phyloP scores from a whole-genome alignment of 208 protist genomes.

The Leishmania gerbilli region DNA sequence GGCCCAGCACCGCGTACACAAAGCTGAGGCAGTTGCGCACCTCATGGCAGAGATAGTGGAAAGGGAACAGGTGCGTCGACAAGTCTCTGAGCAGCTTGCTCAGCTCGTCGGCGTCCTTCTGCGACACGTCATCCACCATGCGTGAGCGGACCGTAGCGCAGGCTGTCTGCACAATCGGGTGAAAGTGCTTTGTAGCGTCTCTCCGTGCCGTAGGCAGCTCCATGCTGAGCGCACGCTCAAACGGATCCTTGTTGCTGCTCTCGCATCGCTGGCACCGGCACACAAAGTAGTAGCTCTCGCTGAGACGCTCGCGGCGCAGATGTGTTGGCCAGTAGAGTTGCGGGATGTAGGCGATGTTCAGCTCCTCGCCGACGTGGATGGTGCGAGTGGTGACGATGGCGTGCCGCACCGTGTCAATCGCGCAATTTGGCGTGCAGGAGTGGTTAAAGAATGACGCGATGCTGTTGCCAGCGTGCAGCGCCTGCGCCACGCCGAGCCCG shows the following conservation, averaged over 20 bases:
- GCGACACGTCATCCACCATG: constrained; percentile 36
- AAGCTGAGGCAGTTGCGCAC: constrained; percentile 84
- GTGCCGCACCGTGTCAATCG: constrained; percentile 43
- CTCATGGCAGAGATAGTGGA: constrained; percentile 86
- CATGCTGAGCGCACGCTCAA: constrained; percentile 54
- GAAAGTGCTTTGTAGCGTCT: constrained; percentile 49
- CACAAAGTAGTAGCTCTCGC: constrained; percentile 72
- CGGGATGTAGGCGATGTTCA: constrained; percentile 86
- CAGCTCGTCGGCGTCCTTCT: constrained; percentile 41
- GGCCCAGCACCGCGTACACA: constrained; percentile 73
- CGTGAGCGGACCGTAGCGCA: constrained; percentile 51
- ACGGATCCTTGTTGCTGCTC: constrained; percentile 38
- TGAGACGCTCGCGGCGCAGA: constrained; percentile 64
- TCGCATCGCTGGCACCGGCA: constrained; percentile 75
- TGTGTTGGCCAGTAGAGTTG: constrained; percentile 84
- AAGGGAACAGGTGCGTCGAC: constrained; percentile 57
- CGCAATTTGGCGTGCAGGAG: constrained; percentile 83
- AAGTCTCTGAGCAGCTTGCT: constrained; percentile 48
- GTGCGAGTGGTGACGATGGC: constrained; percentile 69
- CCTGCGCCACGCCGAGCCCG: constrained; percentile 76
- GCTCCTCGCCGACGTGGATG: constrained; percentile 62
- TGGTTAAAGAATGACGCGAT: constrained; percentile 86
- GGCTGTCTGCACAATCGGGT: constrained; percentile 48
- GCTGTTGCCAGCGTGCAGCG: constrained; percentile 49
- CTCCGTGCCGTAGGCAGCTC: constrained; percentile 29